phyloP scores from a whole-genome alignment of 768 basidiomycete genomes.

The Auricularia heimuer region DNA sequence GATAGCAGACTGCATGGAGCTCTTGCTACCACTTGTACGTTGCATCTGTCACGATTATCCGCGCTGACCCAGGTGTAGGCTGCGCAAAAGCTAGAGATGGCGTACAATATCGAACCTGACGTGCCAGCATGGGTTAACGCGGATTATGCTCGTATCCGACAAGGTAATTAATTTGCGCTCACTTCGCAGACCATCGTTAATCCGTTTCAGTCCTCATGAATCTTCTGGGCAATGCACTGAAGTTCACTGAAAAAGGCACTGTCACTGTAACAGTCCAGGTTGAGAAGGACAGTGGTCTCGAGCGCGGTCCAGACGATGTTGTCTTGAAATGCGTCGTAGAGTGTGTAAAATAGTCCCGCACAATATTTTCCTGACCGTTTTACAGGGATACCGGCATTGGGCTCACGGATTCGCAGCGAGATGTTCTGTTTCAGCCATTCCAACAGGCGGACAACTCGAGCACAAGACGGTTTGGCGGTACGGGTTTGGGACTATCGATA shows the following conservation, averaged over 20 bases:
- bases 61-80: constrained; percentile 25
- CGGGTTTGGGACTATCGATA: constrained; percentile 67
- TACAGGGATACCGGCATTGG: constrained; percentile 61
- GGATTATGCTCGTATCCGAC: constrained; percentile 64
- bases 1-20: constrained; percentile 70
- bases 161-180: constrained; percentile 34
- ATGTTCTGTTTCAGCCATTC: constrained; percentile 65
- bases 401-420: constrained; percentile 34
- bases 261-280: constrained; percentile 54
- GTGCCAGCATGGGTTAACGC: constrained; percentile 68
- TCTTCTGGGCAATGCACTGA: constrained; percentile 66
- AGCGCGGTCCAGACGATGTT: constrained; percentile 31
- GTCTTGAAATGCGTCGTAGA: constrained; percentile 57
- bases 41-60: too few species aligned
- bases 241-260: constrained; percentile 56
- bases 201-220: constrained; percentile 54
- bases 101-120: constrained; percentile 57
- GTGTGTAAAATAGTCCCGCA: constrained; percentile 22
- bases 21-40: constrained; percentile 46
- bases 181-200: constrained; percentile 1
- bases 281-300: constrained; percentile 25
- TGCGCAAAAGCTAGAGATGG: constrained; percentile 62
- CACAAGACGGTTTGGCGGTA: constrained; percentile 66
- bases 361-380: background rate
- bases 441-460: constrained; percentile 74